Conservation (phyloP, 352 stramenopile species). For the Peronospora destructor region DNA sequence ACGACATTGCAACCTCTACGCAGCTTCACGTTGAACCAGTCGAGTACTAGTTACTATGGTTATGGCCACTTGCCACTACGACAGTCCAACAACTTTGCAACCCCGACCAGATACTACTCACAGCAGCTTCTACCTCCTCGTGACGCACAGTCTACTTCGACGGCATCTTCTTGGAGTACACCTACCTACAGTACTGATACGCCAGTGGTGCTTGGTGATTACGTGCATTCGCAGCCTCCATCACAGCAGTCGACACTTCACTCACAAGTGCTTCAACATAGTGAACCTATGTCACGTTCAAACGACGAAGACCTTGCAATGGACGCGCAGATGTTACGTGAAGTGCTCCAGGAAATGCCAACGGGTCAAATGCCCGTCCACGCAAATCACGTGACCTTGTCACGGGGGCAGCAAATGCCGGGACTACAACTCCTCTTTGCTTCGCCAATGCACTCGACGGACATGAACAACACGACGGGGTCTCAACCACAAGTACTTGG, state of each 20-base stretch:
- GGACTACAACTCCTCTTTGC: constrained; percentile 35
- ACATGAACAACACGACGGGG: constrained; percentile 8
- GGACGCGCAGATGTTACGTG: constrained; percentile 37
- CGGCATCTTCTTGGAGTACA: constrained; percentile 11
- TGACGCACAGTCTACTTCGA: constrained; percentile 10
- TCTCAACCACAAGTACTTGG: constrained; percentile 2
- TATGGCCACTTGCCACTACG: constrained; percentile 11
- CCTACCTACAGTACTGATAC: constrained; percentile 9
- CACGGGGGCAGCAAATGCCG: constrained; percentile 22
- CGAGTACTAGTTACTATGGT: constrained; percentile 16
- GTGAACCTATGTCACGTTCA: constrained; percentile 15
- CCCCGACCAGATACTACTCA: constrained; percentile 24
- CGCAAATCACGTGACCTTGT: constrained; percentile 11
- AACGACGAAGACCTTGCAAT: constrained; percentile 35
- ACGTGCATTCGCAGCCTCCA: constrained; percentile 10
- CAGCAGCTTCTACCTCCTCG: constrained; percentile 17
- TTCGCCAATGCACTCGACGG: constrained; percentile 24
- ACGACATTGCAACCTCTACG: constrained; percentile 20
- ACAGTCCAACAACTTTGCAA: constrained; percentile 6
- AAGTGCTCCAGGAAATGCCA: constrained; percentile 36
- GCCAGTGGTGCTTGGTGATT: constrained; percentile 10
- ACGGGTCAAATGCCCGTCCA: constrained; percentile 16
- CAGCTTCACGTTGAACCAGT: constrained; percentile 26
- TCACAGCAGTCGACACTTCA: constrained; percentile 18
- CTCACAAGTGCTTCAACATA: constrained; percentile 28